A percentile compares a stretch with the other conserved stretches of the same genome.
These are phyloP conservation scores for Massariosphaeria phaeospora DNA, from an alignment of 495 filamentous ascomycete species.

Conservation along the genomic window DNA sequence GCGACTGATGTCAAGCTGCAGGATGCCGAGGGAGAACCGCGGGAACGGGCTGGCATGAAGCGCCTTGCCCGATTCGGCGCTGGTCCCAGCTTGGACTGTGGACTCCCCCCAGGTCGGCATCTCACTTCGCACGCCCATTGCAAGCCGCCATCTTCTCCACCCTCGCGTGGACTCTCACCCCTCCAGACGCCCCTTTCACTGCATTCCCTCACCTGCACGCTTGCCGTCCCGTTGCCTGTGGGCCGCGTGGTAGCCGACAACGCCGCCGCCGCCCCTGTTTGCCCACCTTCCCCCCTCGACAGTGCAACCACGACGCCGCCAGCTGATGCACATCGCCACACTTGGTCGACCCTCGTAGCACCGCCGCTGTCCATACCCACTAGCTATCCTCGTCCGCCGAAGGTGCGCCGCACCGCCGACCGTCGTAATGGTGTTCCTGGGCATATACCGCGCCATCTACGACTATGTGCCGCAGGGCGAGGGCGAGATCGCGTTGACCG, in stretches of 20 bases:
- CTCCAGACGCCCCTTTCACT: background rate
- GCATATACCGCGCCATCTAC: conserved; percentile 87
- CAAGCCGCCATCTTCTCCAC: conserved; percentile 1
- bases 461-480: conserved; percentile 88
- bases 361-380: background rate
- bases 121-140: conserved; percentile 7
- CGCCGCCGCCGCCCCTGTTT: background rate
- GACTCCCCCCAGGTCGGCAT: conserved; percentile 7
- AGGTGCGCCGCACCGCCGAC: conserved; percentile 15
- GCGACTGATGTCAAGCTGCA: background rate
- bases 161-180: background rate
- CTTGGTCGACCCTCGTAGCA: conserved; percentile 15
- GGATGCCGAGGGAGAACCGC: background rate
- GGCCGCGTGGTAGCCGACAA: background rate
- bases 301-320: conserved; percentile 15
- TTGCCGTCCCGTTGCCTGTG: background rate
- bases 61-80: conserved; percentile 1
- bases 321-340: conserved; percentile 25
- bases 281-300: conserved; percentile 4
- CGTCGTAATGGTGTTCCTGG: conserved; percentile 69
- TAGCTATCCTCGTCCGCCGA: background rate
- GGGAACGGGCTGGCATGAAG: background rate
- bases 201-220: background rate
- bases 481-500: conserved; percentile 77
- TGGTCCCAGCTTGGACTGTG: conserved; percentile 8